Conservation (phyloP, 495 filamentous ascomycete genomes). For the Penicillium riverlandense region DNA sequence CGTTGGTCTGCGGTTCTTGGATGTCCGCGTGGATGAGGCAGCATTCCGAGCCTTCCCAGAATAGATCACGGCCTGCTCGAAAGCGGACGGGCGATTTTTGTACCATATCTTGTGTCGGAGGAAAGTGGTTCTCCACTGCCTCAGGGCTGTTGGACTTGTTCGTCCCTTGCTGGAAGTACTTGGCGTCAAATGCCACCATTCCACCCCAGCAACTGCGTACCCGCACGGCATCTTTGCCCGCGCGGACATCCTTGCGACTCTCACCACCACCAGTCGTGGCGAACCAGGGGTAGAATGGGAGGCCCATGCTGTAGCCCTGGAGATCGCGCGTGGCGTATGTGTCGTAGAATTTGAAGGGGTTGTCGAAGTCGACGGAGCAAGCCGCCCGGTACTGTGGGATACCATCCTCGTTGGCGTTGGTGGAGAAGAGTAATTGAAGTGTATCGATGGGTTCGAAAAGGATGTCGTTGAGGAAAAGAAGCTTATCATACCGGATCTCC, state of each 20-base stretch:
- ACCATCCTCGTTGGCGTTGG: slow-evolving; percentile 52
- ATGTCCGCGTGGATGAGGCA: slow-evolving; percentile 72
- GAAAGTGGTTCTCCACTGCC: too few relatives aligned
- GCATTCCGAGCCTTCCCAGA: slow-evolving; percentile 75
- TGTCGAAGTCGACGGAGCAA: slow-evolving; percentile 71
- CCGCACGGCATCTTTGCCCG: slow-evolving; percentile 58
- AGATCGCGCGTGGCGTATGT: slow-evolving; percentile 70
- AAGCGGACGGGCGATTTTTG: slow-evolving; percentile 49
- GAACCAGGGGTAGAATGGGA: slow-evolving; percentile 75
- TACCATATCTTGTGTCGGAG: too few relatives aligned
- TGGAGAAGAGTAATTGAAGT: slow-evolving; percentile 67
- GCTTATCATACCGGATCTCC: slow-evolving; percentile 48
- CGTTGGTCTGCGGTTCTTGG: slow-evolving; percentile 31
- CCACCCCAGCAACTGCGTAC: slow-evolving; percentile 79
- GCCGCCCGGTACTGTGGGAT: slow-evolving; percentile 65
- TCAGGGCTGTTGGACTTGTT: background rate
- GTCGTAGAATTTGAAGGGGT: slow-evolving; percentile 75
- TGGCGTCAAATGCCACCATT: slow-evolving; percentile 71
- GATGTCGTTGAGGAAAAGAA: slow-evolving; percentile 74
- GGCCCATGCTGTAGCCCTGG: slow-evolving; percentile 61
- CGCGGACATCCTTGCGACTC: slow-evolving; percentile 55
- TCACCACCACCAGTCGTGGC: slow-evolving; percentile 44
- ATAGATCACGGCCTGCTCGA: slow-evolving; percentile 54
- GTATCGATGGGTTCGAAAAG: slow-evolving; percentile 64
- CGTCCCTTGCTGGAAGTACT: slow-evolving; percentile 42